phyloP scores from a whole-genome alignment of 805 yeast genomes.

The Wickerhamomyces mucosus region DNA sequence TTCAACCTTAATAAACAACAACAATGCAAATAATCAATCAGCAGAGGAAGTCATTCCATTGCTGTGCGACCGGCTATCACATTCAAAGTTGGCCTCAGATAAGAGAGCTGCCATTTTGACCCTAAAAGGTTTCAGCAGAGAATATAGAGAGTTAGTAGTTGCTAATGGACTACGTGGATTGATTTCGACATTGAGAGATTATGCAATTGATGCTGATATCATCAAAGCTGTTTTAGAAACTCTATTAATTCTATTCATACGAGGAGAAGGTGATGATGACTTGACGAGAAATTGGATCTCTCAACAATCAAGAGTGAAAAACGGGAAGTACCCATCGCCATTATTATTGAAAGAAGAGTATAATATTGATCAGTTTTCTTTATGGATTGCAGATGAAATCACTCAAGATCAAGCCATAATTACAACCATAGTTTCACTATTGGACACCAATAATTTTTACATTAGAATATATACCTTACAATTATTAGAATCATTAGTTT shows the following conservation, averaged over 20 bases:
- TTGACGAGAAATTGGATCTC: conserved; percentile 63
- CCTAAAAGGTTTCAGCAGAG: conserved; percentile 78
- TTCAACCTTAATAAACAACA: conserved; percentile 33
- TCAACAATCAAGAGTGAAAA: conserved; percentile 61
- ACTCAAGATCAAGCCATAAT: conserved; percentile 43
- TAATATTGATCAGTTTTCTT: conserved; percentile 70
- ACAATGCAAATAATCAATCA: conserved; percentile 34
- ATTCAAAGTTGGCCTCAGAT: conserved; percentile 75
- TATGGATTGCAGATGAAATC: conserved; percentile 93
- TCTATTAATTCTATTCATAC: conserved; percentile 66
- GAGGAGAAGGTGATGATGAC: conserved; percentile 58
- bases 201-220: conserved; percentile 57
- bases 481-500: conserved; percentile 70
- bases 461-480: conserved; percentile 75
- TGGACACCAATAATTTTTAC: conserved; percentile 58
- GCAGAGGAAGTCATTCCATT: conserved; percentile 84
- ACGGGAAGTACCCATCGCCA: conserved; percentile 77
- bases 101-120: conserved; percentile 87
- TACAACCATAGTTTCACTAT: conserved; percentile 31
- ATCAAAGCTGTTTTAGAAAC: conserved; percentile 82
- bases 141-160: conserved; percentile 82
- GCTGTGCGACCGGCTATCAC: conserved; percentile 76
- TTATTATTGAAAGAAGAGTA: conserved; percentile 40
- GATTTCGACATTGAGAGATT: conserved; percentile 55
- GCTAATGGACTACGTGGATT: conserved; percentile 77